Base-by-base conservation (phyloP, 1,139 yeast genomes). In the Saccharomycopsis crataegensis region DNA sequence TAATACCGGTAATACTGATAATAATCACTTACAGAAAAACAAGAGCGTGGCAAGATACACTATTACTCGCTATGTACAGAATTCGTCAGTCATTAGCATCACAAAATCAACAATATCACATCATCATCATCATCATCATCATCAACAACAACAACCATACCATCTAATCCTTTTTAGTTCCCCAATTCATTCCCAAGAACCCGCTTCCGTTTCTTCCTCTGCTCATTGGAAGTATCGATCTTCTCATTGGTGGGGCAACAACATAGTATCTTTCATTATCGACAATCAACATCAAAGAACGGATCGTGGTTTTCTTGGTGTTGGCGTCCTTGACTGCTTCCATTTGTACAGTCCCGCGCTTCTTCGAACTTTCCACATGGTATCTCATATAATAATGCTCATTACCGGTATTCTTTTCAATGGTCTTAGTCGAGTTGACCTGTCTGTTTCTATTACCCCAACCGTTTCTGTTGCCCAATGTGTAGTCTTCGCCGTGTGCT, bases 361-460 rank as follows among this genome's bases (percentile, higher is more conserved):
- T 77, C 41, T 68, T 64, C 31, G 71, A 71, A 49, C 95, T 83
- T 64, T 88, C 91, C 48, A 90, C 94, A 64, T 86, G 91, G 69
- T 90, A 90, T 66, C 84, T 82, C 95, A 90, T 86, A 57, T 82
- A 75, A 62, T 87, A 74, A 61, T 86, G 94, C 60, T 87, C 95
- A 60, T 82, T 79, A 2, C 96, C 95, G 4, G 49, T 43, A 6
- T 44, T 45, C 57, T 84, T 83, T 52, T 86, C 95, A 58, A 67
- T 64, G 59, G 82, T 75, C 57, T 81, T 73, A 8, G 75, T 74
- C 8, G 74, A 69, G 53, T 80, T 79, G 49, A 87, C 81, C 1
- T 96, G 96, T 69, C 96, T 80, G 65, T 86, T 87, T 70, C 96
- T 78, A 6, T 89, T 85, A 95, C 96, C 89, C 54, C 55, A 52